Base-by-base conservation (phyloP, 2,329 filamentous ascomycete genomes). In the Neofusicoccum sp. region DNA sequence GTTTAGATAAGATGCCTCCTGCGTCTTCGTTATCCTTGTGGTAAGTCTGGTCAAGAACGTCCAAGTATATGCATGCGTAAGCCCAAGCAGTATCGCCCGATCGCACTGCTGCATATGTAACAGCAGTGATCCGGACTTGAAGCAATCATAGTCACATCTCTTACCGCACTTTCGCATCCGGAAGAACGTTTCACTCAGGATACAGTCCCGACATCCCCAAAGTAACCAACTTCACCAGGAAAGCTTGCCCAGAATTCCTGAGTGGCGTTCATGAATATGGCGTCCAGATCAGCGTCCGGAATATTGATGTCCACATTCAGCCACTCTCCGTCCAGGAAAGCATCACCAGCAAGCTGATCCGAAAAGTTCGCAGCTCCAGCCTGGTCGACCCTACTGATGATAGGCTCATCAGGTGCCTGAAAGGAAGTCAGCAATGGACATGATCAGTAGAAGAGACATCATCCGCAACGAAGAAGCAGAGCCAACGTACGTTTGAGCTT, bases 181-280 rank as follows among this genome's bases (percentile, higher is more conserved):
- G n/a, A n/a, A n/a, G n/a, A n/a, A n/a, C n/a, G n/a, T n/a, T n/a
- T n/a, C n/a, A 38, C 12, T 6, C 16, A 28, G 1, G 11, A 38
- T 6, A 6, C 4, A 26, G n/a, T n/a, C n/a, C n/a, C 24, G 6
- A 26, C n/a, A 36, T 3, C 4, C 16, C 16, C 36, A 43, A 60
- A 57, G 16, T 65, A 64, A 14, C 72, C 73, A 5, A 75, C 73
- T 54, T 76, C 73, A 4, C 73, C 73, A 0, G 73, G 73, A 49
- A 76, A 75, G 24, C 69, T 70, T 12, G 67, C 72, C 73, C 73
- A 76, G 40, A 76, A 76, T 6, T 75, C 73, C 59, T 75, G 72
- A 30, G 73, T 75, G 7, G 71, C 71, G 58, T 68, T 72, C 58
- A 72, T 70, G 66, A 75, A 72, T 59, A 73, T 70, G n/a, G 72